Percentiles rank a stretch among this genome's conserved stretches.
phyloP scores from a whole-genome alignment of 164 flowering plant species.

The Pachysandra terminalis region DNA sequence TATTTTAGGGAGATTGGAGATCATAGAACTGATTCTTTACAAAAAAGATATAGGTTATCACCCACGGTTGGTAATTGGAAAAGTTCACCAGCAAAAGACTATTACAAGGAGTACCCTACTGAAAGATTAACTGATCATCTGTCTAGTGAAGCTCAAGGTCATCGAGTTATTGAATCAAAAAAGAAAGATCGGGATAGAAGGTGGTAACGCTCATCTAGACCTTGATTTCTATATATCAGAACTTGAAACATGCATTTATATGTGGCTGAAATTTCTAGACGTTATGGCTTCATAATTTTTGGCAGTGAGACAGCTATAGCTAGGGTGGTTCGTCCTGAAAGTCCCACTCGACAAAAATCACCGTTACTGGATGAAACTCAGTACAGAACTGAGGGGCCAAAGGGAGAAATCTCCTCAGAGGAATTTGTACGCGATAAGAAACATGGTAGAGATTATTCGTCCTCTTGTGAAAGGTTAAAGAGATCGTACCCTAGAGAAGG shows the following conservation, averaged over 20 bases:
- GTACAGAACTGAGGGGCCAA: constrained; percentile 25
- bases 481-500: constrained; percentile 25
- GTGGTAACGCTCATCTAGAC: constrained; percentile 27
- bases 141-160: constrained; percentile 17
- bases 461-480: constrained; percentile 21
- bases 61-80: constrained; percentile 17
- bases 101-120: constrained; percentile 22
- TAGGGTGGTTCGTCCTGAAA: constrained; percentile 23
- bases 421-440: constrained; percentile 14
- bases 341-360: constrained; percentile 21
- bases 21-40: constrained; percentile 21
- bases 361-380: constrained; percentile 21
- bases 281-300: constrained; percentile 8
- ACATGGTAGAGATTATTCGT: constrained; percentile 18
- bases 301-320: constrained; percentile 43
- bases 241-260: neutral
- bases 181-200: constrained; percentile 32
- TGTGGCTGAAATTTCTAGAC: neutral
- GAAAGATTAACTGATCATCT: constrained; percentile 17
- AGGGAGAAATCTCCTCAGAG: constrained; percentile 8
- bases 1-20: too few relatives aligned
- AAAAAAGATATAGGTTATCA: constrained; percentile 23
- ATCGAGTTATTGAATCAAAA: constrained; percentile 21
- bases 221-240: neutral
- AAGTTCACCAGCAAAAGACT: constrained; percentile 19